Evolutionary conservation across 2,329 filamentous ascomycete genomes (phyloP), one percentile per base, ranked within the genome.

Genomic region (Coniochaeta sp.): DNA sequence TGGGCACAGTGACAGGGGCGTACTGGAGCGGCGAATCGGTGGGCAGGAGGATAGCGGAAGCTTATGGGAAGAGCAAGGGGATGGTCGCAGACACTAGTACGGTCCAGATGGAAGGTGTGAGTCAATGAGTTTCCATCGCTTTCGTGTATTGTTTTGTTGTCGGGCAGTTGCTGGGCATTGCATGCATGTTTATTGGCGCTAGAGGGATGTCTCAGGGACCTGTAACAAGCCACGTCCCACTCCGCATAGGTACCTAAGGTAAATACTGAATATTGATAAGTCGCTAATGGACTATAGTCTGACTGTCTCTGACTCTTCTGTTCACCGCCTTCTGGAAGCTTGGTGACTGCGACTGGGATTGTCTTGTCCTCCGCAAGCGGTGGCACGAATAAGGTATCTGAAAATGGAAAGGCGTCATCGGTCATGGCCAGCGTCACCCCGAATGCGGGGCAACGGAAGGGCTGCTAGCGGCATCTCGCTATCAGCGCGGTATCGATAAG

Each of bases 11-110:
- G 12, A 95, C 90, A 1, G 92, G 92, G 1, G 92, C 92, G 10
- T 96, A 90, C 66, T 95, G 89, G 89, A 90, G 87, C 65, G 91
- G 91, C 1, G 89, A 95, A 71, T 79, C 78, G 18, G 87, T 91
- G 30, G 91, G 79, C 1, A 78, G 74, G 65, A 79, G 83, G 62
- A 80, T 91, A 53, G 71, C 73, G 1, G 73, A 77, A 60, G 73
- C 68, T 7, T 85, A 85, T 63, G 76, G 71, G 14, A 63, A 57
- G 56, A 56, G 52, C 22, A 49, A 45, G 35, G 52, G 20, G 6
- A 24, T 42, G 22, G 20, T 9, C 9, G 31, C 33, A 22, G 13
- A 26, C 22, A 42, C 49, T 52, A 47, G 33, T 24, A 47, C 33
- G 47, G 20, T n/a, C 28, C 35, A 20, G 38, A 47, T 24, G 26